Base-by-base conservation (phyloP, 331 rosid genomes). In the Acacia concinna region DNA sequence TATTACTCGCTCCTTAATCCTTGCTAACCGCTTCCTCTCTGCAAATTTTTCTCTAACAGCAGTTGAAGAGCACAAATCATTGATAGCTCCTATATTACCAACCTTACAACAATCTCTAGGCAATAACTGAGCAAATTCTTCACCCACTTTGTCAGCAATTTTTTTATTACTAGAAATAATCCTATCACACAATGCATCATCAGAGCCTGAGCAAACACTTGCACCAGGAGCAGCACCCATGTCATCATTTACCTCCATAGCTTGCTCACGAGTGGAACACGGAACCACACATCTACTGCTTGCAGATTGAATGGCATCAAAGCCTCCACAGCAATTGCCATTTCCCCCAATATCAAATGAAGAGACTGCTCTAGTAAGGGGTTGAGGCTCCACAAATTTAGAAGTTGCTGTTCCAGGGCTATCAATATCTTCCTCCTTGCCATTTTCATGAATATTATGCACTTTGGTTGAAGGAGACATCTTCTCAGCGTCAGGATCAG, bases 341-440 rank as follows among this genome's bases (percentile, higher is more conserved):
- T 17, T 70, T 23, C 78, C 81, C 70, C 68, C 63, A 13, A 71
- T 10, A 59, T 73, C 79, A 74, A 85, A 60, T 66, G 87, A 83
- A 72, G 91, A 69, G 79, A 85, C 85, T 43, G 54, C 81, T 35
- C 88, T 87, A 52, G 37, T 69, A 69, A 74, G 69, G 23, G 90
- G 83, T 23, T 64, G 77, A 27, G 88, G 86, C 85, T 91, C 97
- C 70, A 89, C 92, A 80, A 93, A 89, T 79, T 93, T 90, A 9
- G 99, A 96, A 3, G 95, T 93, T 64, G 88, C 95, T 32, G 97
- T 89, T 81, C 98, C 99, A 74, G 97, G 97, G 84, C 98, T 91
- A 84, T 96, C 98, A 79, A 90, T 82, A 74, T 88, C 96, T 74
- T 89, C 92, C 72, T 83, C 98, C 81, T 86, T 89, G 12, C 46